Evolutionary conservation across 2,329 filamentous ascomycete genomes (phyloP).

Genomic region (Leptographium wingfieldii): DNA sequence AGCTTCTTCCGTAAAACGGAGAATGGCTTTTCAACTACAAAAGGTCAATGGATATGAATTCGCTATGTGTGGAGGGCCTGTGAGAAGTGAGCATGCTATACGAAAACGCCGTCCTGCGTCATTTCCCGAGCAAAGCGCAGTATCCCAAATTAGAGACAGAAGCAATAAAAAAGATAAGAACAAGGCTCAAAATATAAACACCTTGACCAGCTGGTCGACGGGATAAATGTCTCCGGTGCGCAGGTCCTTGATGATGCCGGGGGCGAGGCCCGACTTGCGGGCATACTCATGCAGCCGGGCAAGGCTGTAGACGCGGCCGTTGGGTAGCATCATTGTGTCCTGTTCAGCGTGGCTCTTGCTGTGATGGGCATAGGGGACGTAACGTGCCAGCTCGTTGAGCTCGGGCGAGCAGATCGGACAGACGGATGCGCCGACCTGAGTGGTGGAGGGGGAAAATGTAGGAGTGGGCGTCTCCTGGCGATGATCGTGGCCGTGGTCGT

Average conservation of each 20-base stretch:
- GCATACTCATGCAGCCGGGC: constrained; percentile 64
- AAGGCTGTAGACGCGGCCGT: constrained; percentile 72
- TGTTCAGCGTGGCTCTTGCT: constrained; percentile 86
- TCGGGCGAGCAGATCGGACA: constrained; percentile 96
- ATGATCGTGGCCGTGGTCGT: neutral
- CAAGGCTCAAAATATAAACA: constrained; percentile 62
- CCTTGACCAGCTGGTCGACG: constrained; percentile 59
- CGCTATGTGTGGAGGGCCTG: neutral
- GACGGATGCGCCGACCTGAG: constrained; percentile 26
- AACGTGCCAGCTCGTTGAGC: constrained; percentile 77
- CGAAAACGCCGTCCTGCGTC: too few relatives aligned
- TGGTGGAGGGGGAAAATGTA: neutral
- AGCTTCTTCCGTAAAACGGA: neutral
- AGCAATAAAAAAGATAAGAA: neutral
- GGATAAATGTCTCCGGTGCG: constrained; percentile 58
- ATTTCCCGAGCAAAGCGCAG: too few relatives aligned
- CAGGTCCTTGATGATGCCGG: constrained; percentile 62
- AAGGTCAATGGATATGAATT: neutral
- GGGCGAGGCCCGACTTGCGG: constrained; percentile 59
- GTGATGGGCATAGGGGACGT: constrained; percentile 89
- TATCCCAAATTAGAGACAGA: neutral
- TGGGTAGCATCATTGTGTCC: constrained; percentile 77
- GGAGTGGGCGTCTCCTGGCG: constrained; percentile 2
- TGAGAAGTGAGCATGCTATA: too few relatives aligned
- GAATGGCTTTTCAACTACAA: neutral